These are phyloP conservation scores for Colletotrichum tabaci DNA, from an alignment of 2,329 filamentous ascomycete species.

Conservation along the genomic window DNA sequence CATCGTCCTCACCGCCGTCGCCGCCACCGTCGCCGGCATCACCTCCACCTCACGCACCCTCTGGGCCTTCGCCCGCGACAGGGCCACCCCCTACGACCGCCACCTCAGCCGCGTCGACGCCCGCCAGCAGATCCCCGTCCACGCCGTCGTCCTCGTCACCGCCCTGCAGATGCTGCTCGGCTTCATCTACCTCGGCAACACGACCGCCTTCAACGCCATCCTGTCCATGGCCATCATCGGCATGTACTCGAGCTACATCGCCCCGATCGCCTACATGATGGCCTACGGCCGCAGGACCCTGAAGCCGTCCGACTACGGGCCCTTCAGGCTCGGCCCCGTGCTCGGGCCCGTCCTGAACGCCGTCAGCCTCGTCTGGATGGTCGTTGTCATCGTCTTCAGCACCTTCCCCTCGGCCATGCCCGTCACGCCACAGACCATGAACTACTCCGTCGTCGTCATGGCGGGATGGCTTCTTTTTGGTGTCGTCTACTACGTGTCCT, in stretches of 20 bases:
- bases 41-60: constrained; percentile 55
- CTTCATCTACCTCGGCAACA: constrained; percentile 59
- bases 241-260: constrained; percentile 60
- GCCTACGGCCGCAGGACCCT: constrained; percentile 51
- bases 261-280: constrained; percentile 56
- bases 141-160: constrained; percentile 47
- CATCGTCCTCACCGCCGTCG: constrained; percentile 47
- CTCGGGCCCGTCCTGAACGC: constrained; percentile 56
- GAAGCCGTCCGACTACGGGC: constrained; percentile 42
- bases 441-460: constrained; percentile 61
- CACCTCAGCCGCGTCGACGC: constrained; percentile 54
- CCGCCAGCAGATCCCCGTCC: constrained; percentile 53
- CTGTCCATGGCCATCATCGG: constrained; percentile 59
- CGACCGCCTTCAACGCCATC: constrained; percentile 59
- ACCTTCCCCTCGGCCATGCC: constrained; percentile 60
- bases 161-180: constrained; percentile 50
- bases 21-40: constrained; percentile 51
- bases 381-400: constrained; percentile 61
- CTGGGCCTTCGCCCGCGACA: constrained; percentile 58
- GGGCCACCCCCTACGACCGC: constrained; percentile 52
- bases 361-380: constrained; percentile 59
- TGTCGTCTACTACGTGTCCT: constrained; percentile 50
- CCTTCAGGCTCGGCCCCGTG: constrained; percentile 50
- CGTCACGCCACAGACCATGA: constrained; percentile 60
- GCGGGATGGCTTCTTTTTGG: constrained; percentile 56